Base-by-base conservation (phyloP, 225 moss, liverwort and hornwort genomes). In the Lunularia cruciata region DNA sequence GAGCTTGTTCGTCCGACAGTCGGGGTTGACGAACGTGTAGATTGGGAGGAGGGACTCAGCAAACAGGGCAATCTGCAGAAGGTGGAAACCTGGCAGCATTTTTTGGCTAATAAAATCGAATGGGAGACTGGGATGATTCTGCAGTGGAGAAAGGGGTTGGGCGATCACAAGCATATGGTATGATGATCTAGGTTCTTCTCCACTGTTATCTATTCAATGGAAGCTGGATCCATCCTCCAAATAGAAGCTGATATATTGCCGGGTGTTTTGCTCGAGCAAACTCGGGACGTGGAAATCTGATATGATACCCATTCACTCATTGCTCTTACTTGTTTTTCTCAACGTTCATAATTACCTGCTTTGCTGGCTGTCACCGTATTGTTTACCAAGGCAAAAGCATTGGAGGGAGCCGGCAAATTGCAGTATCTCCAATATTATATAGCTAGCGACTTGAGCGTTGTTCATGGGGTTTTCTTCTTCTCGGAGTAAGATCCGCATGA, bases 161-260 rank as follows among this genome's bases (percentile, higher is more conserved):
- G 72, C 16, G 63, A 73, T 51, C 72, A 73, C 54, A 33, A 60
- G 43, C 63, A 73, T 23, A 72, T 72, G 72, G 72, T 72, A 72
- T 32, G 12, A 43, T 43, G 1, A 43, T 43, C 43, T 43, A 16
- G 43, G 12, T 43, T 16, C 16, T 43, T 43, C 43, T n/a, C 16
- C 11, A 10, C 16, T 6, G 1, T 43, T 10, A 43, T 43, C 16
- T 43, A 10, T 43, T 11, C 11, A 43, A 43, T 43, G 43, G 16
- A 11, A 1, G 43, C 16, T 43, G 3, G 11, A 10, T 43, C 43
- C 2, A 16, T 43, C 2, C 43, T 43, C 43, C 16, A 16, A 11
- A 10, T 43, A 10, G 3, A 2, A 2, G 16, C 43, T 43, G 16
- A 11, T 16, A 43, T 11, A 43, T 43, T n/a, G n/a, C 43, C 16